Conservation (phyloP, 345 rosid species). For the Camelina hispida region DNA sequence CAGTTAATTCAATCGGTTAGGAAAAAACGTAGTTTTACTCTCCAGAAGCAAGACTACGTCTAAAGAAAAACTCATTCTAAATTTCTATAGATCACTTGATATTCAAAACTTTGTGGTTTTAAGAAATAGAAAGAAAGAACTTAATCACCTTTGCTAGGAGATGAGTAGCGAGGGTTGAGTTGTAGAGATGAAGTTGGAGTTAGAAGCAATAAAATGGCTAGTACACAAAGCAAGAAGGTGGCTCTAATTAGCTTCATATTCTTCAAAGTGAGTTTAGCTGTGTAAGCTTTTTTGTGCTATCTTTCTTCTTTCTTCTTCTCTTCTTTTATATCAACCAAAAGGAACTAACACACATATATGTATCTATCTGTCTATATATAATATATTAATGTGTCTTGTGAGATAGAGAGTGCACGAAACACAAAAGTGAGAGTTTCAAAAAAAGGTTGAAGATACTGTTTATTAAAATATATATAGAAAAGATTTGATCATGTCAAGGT, state of each 20-base stretch:
- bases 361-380: conserved; percentile 3
- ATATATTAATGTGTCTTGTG: conserved; percentile 20
- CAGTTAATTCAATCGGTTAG: neutral
- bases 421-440: conserved; percentile 67
- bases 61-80: neutral
- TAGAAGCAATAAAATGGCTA: conserved; percentile 26
- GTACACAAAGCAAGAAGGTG: conserved; percentile 32
- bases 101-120: neutral
- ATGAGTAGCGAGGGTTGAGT: conserved; percentile 29
- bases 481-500: conserved; percentile 25
- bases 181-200: conserved; percentile 35
- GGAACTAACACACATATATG: neutral
- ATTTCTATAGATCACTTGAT: neutral
- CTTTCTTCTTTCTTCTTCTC: conserved; percentile 31
- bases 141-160: conserved; percentile 38
- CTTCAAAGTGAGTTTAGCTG: conserved; percentile 11
- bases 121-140: neutral
- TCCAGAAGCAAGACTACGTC: neutral
- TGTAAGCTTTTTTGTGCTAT: conserved; percentile 20
- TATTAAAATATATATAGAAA: conserved; percentile 5
- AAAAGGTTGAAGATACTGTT: conserved; percentile 39
- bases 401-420: conserved; percentile 53
- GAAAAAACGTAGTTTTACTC: neutral
- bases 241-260: conserved; percentile 38
- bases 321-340: conserved; percentile 38